phyloP scores from a whole-genome alignment of 306 rosid genomes.

The Psophocarpus tetragonolobus region DNA sequence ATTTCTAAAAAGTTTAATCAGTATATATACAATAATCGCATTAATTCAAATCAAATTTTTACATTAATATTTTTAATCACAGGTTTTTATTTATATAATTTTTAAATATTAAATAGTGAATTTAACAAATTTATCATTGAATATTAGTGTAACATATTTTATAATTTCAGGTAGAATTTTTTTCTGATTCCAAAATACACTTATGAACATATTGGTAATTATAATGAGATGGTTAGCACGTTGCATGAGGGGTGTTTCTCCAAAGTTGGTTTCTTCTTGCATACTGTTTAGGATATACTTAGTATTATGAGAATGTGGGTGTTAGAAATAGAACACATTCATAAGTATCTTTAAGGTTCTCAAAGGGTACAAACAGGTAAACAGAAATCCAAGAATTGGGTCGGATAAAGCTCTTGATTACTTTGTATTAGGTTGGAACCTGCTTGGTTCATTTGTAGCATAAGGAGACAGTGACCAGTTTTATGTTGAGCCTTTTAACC shows the following conservation, averaged over 20 bases:
- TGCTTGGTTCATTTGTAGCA: background rate
- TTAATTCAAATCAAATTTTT: too few species aligned
- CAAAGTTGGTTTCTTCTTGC: background rate
- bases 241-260: slow-evolving; percentile 21
- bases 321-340: background rate
- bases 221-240: background rate
- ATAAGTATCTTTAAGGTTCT: background rate
- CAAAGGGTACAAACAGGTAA: background rate
- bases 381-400: slow-evolving; percentile 13
- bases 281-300: background rate
- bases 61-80: too few species aligned
- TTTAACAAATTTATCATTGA: too few species aligned
- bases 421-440: slow-evolving; percentile 19
- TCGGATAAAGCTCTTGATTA: slow-evolving; percentile 12
- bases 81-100: too few species aligned
- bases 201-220: background rate
- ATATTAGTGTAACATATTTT: too few species aligned
- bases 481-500: background rate
- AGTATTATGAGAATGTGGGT: background rate
- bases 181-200: background rate
- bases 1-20: too few species aligned
- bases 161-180: too few species aligned
- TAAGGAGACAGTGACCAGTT: background rate
- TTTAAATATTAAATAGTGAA: too few species aligned
- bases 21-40: too few species aligned